phyloP scores from a whole-genome alignment of 192 early-diverging fungal genomes.

The Rhizoclosmatium sp. region DNA sequence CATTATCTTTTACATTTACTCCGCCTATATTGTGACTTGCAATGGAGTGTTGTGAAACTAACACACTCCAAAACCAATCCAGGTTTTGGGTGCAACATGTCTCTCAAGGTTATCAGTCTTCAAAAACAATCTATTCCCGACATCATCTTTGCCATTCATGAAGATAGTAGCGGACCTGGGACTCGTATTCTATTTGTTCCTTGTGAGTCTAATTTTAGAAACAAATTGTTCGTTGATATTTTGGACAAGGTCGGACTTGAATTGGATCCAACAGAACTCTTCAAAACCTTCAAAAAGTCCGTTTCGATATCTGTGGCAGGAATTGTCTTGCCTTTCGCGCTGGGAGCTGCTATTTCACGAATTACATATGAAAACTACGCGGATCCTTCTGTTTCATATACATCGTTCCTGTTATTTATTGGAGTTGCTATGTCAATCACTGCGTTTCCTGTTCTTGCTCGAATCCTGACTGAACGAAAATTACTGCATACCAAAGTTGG shows the following conservation, averaged over 20 bases:
- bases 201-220: slow-evolving; percentile 45
- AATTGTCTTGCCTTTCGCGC: slow-evolving; percentile 78
- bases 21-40: too few species aligned
- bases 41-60: too few species aligned
- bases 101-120: slow-evolving; percentile 79
- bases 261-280: slow-evolving; percentile 64
- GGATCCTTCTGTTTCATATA: slow-evolving; percentile 51
- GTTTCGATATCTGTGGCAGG: slow-evolving; percentile 72
- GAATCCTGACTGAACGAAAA: slow-evolving; percentile 87
- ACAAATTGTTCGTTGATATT: not conserved
- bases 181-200: slow-evolving; percentile 83
- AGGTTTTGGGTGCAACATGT: slow-evolving; percentile 82
- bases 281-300: slow-evolving; percentile 36
- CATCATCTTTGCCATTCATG: slow-evolving; percentile 67
- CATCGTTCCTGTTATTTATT: slow-evolving; percentile 79
- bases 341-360: slow-evolving; percentile 74
- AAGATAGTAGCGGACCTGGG: slow-evolving; percentile 82
- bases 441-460: slow-evolving; percentile 90
- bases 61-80: too few species aligned
- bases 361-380: slow-evolving; percentile 64
- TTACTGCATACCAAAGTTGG: slow-evolving; percentile 65
- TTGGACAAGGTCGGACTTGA: slow-evolving; percentile 74
- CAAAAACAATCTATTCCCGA: slow-evolving; percentile 71
- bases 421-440: slow-evolving; percentile 91
- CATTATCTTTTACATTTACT: too few species aligned